Evolutionary conservation across 805 yeast species (phyloP).

Genomic region (Saccharomycopsis microspora): DNA sequence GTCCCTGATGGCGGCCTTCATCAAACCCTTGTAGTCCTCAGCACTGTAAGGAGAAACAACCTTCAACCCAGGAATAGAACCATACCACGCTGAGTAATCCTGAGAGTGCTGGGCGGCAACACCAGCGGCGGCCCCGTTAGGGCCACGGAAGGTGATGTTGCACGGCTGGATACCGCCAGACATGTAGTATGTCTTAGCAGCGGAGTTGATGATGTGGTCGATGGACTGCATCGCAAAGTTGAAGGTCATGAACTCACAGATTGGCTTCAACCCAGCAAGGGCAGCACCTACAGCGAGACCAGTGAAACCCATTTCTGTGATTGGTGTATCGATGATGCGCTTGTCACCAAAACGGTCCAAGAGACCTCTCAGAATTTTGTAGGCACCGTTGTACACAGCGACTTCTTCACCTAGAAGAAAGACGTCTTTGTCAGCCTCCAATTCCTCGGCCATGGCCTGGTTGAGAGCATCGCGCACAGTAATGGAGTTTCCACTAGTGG

Average conservation of each 20-base stretch:
- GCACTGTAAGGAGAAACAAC: slow-evolving; percentile 93
- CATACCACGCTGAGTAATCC: slow-evolving; percentile 97
- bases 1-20: slow-evolving; percentile 95
- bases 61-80: slow-evolving; percentile 94
- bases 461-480: slow-evolving; percentile 97
- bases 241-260: slow-evolving; percentile 98
- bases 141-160: slow-evolving; percentile 97
- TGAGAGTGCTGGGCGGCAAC: slow-evolving; percentile 99
- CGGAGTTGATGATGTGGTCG: slow-evolving; percentile 96
- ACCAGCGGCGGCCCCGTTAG: slow-evolving; percentile 99
- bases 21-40: slow-evolving; percentile 90
- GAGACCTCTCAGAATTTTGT: slow-evolving; percentile 91
- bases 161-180: slow-evolving; percentile 98
- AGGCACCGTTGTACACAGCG: slow-evolving; percentile 98
- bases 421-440: slow-evolving; percentile 90
- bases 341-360: slow-evolving; percentile 92
- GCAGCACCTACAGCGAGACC: slow-evolving; percentile 94
- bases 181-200: slow-evolving; percentile 98
- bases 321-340: slow-evolving; percentile 92
- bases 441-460: slow-evolving; percentile 91
- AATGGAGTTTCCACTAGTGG: slow-evolving; percentile 42
- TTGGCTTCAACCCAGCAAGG: slow-evolving; percentile 91
- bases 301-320: slow-evolving; percentile 98
- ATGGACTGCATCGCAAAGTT: slow-evolving; percentile 99
- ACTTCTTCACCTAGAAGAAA: slow-evolving; percentile 98